Conservation (phyloP, 129 eudicot species). For the Ambrosia artemisiifolia region DNA sequence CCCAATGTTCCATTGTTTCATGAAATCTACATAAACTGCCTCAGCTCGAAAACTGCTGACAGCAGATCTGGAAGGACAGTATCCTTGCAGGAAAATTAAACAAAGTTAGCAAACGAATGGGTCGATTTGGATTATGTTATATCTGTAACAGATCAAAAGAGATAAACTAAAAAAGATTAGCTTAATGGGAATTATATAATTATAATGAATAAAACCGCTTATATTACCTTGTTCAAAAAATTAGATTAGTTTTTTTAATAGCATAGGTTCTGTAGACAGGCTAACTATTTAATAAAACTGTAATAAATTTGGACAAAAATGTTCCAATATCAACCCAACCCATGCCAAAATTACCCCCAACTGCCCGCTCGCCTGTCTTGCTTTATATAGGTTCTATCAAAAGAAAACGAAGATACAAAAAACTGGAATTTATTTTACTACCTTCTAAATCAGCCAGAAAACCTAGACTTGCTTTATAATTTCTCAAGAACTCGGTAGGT, state of each 20-base stretch:
- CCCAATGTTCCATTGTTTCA: constrained; percentile 95
- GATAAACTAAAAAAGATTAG: not conserved
- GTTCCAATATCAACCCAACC: not conserved
- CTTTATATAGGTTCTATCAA: not conserved
- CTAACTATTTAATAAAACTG: not conserved
- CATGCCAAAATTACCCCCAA: not conserved
- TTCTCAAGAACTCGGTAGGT: constrained; percentile 83
- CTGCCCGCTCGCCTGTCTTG: not conserved
- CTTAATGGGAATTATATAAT: not conserved
- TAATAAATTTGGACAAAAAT: not conserved
- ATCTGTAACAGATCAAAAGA: not conserved
- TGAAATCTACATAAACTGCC: constrained; percentile 76
- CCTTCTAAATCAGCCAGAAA: constrained; percentile 90
- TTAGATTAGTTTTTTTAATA: not conserved
- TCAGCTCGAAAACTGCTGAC: constrained; percentile 78
- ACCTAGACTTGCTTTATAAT: constrained; percentile 81
- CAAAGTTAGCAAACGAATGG: not conserved
- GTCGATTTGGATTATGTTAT: not conserved
- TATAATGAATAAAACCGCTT: not conserved
- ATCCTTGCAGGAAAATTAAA: constrained; percentile 46
- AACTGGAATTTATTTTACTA: constrained; percentile 22
- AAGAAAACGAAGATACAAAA: not conserved
- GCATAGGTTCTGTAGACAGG: not conserved
- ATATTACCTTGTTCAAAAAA: not conserved
- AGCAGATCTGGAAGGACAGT: constrained; percentile 75